Percentiles rank a stretch among this genome's conserved stretches.
Conservation (phyloP, 257 asterid species). For the Salvia miltiorrhiza region DNA sequence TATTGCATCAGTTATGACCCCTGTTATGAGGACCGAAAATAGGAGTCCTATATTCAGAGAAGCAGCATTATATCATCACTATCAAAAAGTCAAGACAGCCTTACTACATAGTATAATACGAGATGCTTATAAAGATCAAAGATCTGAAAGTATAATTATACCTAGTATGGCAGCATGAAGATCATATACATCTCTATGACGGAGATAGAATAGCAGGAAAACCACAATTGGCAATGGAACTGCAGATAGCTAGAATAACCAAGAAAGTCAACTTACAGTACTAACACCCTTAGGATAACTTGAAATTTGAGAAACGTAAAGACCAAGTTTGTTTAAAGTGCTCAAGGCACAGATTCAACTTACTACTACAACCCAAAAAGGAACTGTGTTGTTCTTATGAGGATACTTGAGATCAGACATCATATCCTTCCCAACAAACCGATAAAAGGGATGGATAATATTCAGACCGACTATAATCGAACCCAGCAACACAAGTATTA, state of each 20-base stretch:
- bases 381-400: conserved; percentile 52
- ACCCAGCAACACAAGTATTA: conserved; percentile 58
- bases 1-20: conserved; percentile 61
- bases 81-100: neutral
- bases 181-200: conserved; percentile 74
- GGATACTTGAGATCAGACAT: conserved; percentile 83
- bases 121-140: conserved; percentile 2
- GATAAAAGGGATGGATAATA: conserved; percentile 62
- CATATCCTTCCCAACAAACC: conserved; percentile 90
- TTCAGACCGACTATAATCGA: conserved; percentile 37
- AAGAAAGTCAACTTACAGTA: conserved; percentile 19
- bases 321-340: neutral
- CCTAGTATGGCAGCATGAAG: conserved; percentile 84
- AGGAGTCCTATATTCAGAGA: conserved; percentile 46
- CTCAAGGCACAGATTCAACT: conserved; percentile 25
- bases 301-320: conserved; percentile 11
- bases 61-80: neutral
- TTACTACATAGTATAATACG: neutral
- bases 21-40: conserved; percentile 61
- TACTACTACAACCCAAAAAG: conserved; percentile 75
- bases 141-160: conserved; percentile 18
- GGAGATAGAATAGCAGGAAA: conserved; percentile 61
- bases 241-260: conserved; percentile 46
- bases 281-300: neutral
- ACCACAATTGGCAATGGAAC: conserved; percentile 54